Percentiles rank a stretch among this genome's conserved stretches.
phyloP scores from a whole-genome alignment of 768 basidiomycete genomes.

The Xerocomellus dryophilus region DNA sequence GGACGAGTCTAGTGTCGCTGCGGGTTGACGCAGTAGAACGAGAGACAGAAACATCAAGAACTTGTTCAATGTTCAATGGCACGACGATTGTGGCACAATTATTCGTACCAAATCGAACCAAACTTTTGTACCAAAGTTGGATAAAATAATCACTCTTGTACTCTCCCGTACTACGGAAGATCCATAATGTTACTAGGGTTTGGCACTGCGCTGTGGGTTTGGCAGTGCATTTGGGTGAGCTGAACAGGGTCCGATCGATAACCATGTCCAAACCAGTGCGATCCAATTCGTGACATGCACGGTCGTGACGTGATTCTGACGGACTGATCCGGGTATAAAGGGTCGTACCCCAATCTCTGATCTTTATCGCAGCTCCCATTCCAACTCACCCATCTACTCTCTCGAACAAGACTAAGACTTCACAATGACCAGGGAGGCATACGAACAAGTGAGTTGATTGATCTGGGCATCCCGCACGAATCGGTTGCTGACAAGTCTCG shows the following conservation, averaged over 20 bases:
- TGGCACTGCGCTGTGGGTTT: background rate
- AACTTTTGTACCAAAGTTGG: background rate
- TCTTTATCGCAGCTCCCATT: conserved; percentile 6
- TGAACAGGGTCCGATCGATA: no score
- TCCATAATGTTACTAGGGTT: no score
- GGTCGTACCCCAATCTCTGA: background rate
- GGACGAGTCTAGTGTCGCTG: background rate
- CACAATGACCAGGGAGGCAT: conserved; percentile 19
- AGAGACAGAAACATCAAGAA: background rate
- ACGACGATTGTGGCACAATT: background rate
- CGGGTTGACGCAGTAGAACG: background rate
- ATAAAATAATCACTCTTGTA: background rate
- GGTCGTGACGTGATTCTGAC: background rate
- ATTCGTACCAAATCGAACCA: background rate
- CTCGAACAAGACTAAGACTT: background rate
- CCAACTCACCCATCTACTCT: background rate
- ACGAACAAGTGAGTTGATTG: conserved; percentile 17
- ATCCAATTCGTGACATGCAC: background rate
- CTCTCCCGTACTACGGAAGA: no score
- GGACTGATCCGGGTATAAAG: background rate
- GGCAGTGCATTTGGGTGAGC: no score
- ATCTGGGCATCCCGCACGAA: background rate
- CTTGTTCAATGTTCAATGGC: background rate
- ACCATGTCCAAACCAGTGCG: conserved; percentile 12
- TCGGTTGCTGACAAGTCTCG: background rate